Base-by-base conservation (phyloP, 768 basidiomycete species). In the Termitomyces sp. region DNA sequence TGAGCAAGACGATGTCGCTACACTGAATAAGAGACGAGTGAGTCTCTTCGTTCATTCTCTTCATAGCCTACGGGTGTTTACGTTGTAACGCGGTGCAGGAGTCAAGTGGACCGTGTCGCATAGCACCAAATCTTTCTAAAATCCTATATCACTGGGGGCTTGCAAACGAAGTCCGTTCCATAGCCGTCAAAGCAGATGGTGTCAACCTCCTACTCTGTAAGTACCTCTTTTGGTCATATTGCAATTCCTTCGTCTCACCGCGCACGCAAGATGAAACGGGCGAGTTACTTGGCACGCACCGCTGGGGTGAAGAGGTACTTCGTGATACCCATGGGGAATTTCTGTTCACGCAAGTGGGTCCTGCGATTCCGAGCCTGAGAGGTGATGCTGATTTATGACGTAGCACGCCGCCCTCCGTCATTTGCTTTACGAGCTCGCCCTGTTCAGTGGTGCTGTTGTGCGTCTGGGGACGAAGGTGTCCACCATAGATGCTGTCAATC, bases 91-190 rank as follows among this genome's bases (percentile, higher is more conserved):
- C 20, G 22, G 40, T 6, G 22, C 26, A 72, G 68, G 47, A 56
- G 13, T 58, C 60, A 7, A 55, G 61, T 22, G 66, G 70, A 5
- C 70, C 68, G 35, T 69, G 66, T 50, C 68, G 73, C 2, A 60
- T 76, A 53, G 54, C 81, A 64, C 84, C 84, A 3, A 85, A 86
- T 55, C 63, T 82, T 35, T 75, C 80, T 13, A 82, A 83, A 61
- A 78, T 85, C 16, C 64, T 86, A 4, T 78, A 73, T 55, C 73
- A 78, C 53, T 86, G 84, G 84, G 80, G 80, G 1, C 69, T 83
- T 8, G 63, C 68, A 53, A 54, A 64, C 22, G 64, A 71, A 53
- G 53, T 66, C 18, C 53, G 45, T 14, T 30, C 53, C 16, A 65
- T 65, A 42, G 54, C 63, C 18, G 54, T 58, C 30, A 60, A 60